Conservation (phyloP, 2,329 filamentous ascomycete genomes). For the Xylaria digitata region DNA sequence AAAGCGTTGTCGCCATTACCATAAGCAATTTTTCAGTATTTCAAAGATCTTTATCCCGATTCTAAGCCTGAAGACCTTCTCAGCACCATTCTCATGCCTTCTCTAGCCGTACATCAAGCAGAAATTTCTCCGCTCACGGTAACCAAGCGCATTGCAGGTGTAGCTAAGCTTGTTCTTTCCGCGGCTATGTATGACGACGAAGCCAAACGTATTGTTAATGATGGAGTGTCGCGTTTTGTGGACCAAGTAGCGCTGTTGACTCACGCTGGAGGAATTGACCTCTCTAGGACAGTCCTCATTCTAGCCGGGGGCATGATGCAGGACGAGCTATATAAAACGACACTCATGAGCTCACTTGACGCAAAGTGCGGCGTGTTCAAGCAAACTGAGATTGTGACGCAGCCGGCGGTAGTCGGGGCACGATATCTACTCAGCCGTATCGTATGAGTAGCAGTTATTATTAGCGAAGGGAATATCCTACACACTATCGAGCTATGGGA, state of each 20-base stretch:
- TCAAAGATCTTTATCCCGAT: constrained; percentile 24
- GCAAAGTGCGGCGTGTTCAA: constrained; percentile 22
- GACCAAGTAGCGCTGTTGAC: constrained; percentile 19
- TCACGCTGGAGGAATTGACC: constrained; percentile 7
- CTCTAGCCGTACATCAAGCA: constrained; percentile 4
- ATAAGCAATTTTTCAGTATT: constrained; percentile 22
- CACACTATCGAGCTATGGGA: too few species aligned
- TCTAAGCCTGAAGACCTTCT: constrained; percentile 23
- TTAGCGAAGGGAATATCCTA: not conserved
- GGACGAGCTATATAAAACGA: constrained; percentile 22
- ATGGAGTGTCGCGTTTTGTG: constrained; percentile 23
- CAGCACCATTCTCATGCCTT: constrained; percentile 24
- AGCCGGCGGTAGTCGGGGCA: constrained; percentile 27
- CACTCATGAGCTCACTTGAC: constrained; percentile 2
- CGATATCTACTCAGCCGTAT: constrained; percentile 11
- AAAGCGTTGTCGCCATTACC: constrained; percentile 10
- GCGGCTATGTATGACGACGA: constrained; percentile 23
- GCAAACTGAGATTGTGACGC: constrained; percentile 9
- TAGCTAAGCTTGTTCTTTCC: constrained; percentile 30
- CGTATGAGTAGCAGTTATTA: not conserved
- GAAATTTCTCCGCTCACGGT: constrained; percentile 8
- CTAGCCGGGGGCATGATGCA: constrained; percentile 34
- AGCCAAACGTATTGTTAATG: constrained; percentile 24
- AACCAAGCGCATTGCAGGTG: constrained; percentile 26
- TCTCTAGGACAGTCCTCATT: constrained; percentile 20